These are phyloP conservation scores for Rhodotorula sp. DNA, from an alignment of 1,284 basidiomycete genomes.

Conservation along the genomic window DNA sequence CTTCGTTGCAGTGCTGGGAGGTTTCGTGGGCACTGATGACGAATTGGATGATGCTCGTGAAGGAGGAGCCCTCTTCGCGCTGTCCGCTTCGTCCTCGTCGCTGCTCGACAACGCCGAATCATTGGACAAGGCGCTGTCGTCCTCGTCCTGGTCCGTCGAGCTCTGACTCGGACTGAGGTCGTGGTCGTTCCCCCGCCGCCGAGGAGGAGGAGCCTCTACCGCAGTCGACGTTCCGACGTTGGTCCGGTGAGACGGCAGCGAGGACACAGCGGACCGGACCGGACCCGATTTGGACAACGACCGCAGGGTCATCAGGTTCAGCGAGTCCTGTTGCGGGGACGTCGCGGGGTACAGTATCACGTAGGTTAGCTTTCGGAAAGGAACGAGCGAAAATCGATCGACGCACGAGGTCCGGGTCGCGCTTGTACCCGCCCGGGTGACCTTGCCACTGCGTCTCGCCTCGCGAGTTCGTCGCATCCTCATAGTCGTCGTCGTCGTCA, in stretches of 20 bases:
- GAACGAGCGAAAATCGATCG: too few species aligned
- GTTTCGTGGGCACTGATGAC: background rate
- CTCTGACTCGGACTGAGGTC: background rate
- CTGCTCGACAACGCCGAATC: too few species aligned
- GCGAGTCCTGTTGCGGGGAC: too few species aligned
- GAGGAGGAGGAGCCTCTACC: background rate
- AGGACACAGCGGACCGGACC: background rate
- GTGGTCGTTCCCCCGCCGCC: background rate
- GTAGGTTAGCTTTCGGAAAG: too few species aligned
- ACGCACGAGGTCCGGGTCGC: conserved; percentile 13
- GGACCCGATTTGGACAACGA: conserved; percentile 7
- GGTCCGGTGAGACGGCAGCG: conserved; percentile 4
- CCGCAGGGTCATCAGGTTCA: conserved; percentile 13
- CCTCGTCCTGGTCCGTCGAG: too few species aligned
- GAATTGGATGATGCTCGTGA: background rate
- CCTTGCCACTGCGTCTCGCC: background rate
- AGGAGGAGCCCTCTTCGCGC: background rate
- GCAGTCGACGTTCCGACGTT: background rate
- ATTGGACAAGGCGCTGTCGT: too few species aligned
- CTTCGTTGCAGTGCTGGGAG: too few species aligned
- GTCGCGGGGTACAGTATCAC: too few species aligned
- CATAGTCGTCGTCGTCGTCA: background rate
- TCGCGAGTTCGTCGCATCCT: background rate
- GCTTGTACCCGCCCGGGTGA: conserved; percentile 18
- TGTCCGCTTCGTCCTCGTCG: too few species aligned